Evolutionary conservation across 1,139 yeast species (phyloP).

Genomic region (Suhomyces panamericanus): DNA sequence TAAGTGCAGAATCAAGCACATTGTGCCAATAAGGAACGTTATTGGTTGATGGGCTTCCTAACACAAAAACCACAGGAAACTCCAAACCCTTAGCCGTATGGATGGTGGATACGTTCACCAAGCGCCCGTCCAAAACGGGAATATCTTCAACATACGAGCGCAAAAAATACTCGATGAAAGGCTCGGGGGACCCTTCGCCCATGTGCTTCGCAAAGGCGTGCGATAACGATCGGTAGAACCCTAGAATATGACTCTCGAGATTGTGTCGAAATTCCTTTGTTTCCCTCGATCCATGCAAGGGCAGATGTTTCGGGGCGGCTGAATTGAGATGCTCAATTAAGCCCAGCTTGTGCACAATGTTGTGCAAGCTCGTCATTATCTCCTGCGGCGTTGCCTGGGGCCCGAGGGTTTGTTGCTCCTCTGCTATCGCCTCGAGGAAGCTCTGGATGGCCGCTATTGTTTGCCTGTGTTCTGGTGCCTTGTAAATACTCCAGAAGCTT

Average conservation of each 20-base stretch:
- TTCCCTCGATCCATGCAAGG: conserved; percentile 1
- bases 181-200: conserved; percentile 16
- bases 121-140: conserved; percentile 26
- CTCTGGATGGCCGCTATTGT: conserved; percentile 12
- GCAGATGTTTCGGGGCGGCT: conserved; percentile 3
- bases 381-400: conserved; percentile 16
- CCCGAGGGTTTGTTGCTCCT: not conserved
- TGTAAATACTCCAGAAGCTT: conserved; percentile 12
- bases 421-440: conserved; percentile 11
- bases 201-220: conserved; percentile 22
- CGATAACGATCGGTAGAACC: conserved; percentile 31
- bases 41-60: conserved; percentile 29
- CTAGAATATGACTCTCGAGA: conserved; percentile 21
- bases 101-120: conserved; percentile 58
- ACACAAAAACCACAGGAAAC: conserved; percentile 64
- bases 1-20: conserved; percentile 7
- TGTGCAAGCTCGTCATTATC: conserved; percentile 23
- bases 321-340: conserved; percentile 27
- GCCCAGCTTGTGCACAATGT: conserved; percentile 23
- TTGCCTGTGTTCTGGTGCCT: conserved; percentile 10
- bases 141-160: conserved; percentile 49
- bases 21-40: conserved; percentile 23
- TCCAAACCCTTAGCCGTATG: conserved; percentile 75
- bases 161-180: conserved; percentile 41
- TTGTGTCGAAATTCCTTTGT: conserved; percentile 13